Conservation (phyloP, 176 grass and related monocot species). For the Ananas comosus region DNA sequence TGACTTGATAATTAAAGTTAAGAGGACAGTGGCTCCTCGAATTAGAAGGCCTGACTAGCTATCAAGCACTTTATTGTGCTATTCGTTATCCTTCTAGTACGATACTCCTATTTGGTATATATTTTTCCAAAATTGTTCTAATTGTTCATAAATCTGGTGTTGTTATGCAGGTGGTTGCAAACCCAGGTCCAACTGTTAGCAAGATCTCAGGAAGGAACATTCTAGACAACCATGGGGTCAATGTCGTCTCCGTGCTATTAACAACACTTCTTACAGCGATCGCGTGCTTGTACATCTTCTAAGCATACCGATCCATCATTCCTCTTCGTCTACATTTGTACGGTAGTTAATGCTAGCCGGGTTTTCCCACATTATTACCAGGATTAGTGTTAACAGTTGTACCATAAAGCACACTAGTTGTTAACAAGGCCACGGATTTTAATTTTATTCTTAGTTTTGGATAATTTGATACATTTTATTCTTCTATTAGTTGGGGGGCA, state of each 20-base stretch:
- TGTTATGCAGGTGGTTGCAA: conserved; percentile 60
- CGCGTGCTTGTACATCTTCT: conserved; percentile 59
- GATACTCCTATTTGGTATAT: background rate
- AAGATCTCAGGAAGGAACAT: conserved; percentile 80
- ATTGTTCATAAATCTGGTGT: conserved; percentile 4
- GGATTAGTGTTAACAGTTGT: background rate
- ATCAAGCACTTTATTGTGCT: no score
- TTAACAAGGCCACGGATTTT: background rate
- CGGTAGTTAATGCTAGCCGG: background rate
- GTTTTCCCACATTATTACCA: background rate
- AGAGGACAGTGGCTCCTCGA: background rate
- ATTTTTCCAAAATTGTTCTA: background rate
- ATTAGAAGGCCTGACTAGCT: background rate
- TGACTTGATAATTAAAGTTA: background rate
- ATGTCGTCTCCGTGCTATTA: conserved; percentile 59
- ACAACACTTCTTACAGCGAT: conserved; percentile 49
- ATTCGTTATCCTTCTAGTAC: no score
- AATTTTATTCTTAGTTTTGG: background rate
- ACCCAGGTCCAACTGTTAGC: conserved; percentile 40
- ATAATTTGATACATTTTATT: background rate
- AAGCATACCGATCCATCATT: conserved; percentile 9
- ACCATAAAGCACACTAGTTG: background rate
- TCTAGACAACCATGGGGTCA: conserved; percentile 81
- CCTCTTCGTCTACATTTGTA: background rate
- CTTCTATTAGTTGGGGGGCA: background rate